Evolutionary conservation across 2,329 filamentous ascomycete genomes (phyloP), one percentile per base, ranked within the genome.

Genomic region (Ophiostoma piceae): DNA sequence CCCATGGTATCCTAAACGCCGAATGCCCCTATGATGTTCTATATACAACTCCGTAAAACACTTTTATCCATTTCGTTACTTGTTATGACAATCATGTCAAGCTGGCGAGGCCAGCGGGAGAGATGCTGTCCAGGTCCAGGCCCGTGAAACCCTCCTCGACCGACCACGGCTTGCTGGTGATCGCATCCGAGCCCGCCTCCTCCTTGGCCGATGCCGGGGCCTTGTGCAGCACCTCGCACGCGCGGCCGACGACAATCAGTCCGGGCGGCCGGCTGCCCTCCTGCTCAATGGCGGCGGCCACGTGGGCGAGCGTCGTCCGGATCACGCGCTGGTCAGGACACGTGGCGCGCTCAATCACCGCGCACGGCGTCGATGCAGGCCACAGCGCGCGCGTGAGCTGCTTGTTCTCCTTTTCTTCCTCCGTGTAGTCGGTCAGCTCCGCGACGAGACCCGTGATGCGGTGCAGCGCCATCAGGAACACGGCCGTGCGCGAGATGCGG

Each of bases 381-480:
- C 92, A 97, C 1, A 88, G 76, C 1, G 72, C 73, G 69, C 82
- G 78, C 4, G 69, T 54, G 43, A n/a, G 26, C 37, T n/a, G 74
- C 79, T 70, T 69, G 51, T 64, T 35, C 5, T 70, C 79, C 19
- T 62, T 35, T n/a, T 73, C 69, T 35, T 72, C 72, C 74, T 74
- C 82, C 71, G 74, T 78, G 72, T 80, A 78, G 12, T 77, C 78
- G 0, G 87, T 90, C 71, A 99, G 81, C 75, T 91, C 91, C 7
- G 84, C 82, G 0, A 97, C 85, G 1, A 99, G 82, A 0, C 88
- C 90, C 3, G 80, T 82, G 19, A 99, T 88, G 68, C 95, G 87
- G 80, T 99, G 95, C 73, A 99, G 81, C 3, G 92, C 92, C 95
- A 99, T 99, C 66, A 99, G 81, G 74, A 98, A 97, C 3, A 99